phyloP scores from a whole-genome alignment of 176 grass and related monocot species.

The Urochloa ruziziensis region DNA sequence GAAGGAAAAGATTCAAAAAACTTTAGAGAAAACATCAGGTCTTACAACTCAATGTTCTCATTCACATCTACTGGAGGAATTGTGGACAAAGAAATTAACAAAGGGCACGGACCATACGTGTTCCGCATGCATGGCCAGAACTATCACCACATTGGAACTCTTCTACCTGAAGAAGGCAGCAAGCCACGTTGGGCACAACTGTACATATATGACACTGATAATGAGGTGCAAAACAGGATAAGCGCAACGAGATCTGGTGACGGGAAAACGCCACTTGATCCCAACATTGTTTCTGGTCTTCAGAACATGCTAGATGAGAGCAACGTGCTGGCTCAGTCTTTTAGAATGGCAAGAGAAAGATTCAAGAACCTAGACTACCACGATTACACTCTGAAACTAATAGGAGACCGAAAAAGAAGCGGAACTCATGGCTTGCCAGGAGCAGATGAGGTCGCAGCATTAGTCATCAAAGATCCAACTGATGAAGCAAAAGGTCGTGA shows the following conservation, averaged over 20 bases:
- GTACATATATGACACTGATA: neutral
- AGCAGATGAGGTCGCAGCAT: neutral
- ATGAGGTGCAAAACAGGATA: constrained; percentile 21
- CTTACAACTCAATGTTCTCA: constrained; percentile 28
- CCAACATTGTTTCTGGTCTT: neutral
- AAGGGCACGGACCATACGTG: neutral
- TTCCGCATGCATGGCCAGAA: neutral
- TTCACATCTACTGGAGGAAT: neutral
- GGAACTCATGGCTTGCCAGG: constrained; percentile 7
- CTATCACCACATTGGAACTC: neutral
- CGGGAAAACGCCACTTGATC: neutral
- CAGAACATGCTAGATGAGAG: constrained; percentile 3
- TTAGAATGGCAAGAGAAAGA: constrained; percentile 34
- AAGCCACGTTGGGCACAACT: constrained; percentile 5
- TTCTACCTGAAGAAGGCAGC: neutral
- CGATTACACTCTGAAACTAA: neutral
- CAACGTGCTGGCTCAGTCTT: constrained; percentile 24
- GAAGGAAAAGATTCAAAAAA: neutral
- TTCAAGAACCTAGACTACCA: constrained; percentile 14
- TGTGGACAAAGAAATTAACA: neutral
- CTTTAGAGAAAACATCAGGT: neutral
- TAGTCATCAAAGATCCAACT: constrained; percentile 24
- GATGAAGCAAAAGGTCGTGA: neutral
- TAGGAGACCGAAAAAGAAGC: too few species aligned
- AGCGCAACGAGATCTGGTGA: neutral